A percentile compares a stretch with the other conserved stretches of the same genome.
Evolutionary conservation across 257 asterid genomes (phyloP).

Genomic region (Paraleonurus japonicus): DNA sequence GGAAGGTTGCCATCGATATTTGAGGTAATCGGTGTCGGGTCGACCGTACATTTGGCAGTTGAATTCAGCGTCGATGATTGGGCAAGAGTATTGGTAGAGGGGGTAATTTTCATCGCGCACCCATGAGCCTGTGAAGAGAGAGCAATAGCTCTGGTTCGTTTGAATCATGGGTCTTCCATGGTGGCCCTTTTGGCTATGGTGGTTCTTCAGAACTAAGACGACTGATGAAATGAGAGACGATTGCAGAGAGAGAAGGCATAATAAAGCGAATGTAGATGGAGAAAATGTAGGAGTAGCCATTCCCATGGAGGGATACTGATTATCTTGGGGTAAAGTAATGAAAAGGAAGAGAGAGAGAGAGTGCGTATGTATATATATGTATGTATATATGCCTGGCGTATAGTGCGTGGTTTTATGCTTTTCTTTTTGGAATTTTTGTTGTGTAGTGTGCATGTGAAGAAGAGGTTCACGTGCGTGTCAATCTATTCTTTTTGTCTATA

Average conservation of each 20-base stretch:
- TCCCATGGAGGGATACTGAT: conserved; percentile 13
- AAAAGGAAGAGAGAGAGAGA: conserved; percentile 20
- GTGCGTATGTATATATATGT: neutral
- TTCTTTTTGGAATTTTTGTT: conserved; percentile 13
- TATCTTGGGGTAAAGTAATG: conserved; percentile 14
- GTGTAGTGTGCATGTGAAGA: conserved; percentile 51
- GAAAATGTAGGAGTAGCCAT: conserved; percentile 43
- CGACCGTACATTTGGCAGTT: conserved; percentile 86
- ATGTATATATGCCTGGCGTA: neutral
- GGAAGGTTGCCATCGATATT: conserved; percentile 83
- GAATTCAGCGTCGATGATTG: conserved; percentile 67
- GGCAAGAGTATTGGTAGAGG: conserved; percentile 63
- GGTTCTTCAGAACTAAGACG: conserved; percentile 42
- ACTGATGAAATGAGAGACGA: conserved; percentile 37
- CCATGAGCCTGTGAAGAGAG: conserved; percentile 79
- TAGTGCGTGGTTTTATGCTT: neutral
- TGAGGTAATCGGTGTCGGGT: conserved; percentile 86
- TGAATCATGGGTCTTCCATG: conserved; percentile 47
- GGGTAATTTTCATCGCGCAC: conserved; percentile 69
- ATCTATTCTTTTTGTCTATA: conserved; percentile 15
- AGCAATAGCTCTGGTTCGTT: conserved; percentile 54
- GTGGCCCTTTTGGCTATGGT: conserved; percentile 33
- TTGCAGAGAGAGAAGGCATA: conserved; percentile 20
- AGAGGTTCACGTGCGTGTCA: conserved; percentile 35
- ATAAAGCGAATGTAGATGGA: conserved; percentile 27